Evolutionary conservation across 1,284 basidiomycete species (phyloP), one percentile per base, ranked within the genome.

Genomic region (Marasmius oreades): DNA sequence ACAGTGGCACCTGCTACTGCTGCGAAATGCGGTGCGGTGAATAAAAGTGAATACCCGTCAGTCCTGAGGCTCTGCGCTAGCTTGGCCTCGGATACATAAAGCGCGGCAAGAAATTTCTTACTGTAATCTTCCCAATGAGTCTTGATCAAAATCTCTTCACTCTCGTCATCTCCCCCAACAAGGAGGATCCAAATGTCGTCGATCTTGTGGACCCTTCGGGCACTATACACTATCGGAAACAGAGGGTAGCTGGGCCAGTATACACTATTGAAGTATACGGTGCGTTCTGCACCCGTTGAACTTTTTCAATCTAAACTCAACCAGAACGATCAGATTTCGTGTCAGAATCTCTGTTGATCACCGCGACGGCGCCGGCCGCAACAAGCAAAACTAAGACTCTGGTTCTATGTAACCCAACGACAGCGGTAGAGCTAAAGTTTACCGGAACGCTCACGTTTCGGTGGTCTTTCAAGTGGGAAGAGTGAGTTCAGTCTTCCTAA

Each of bases 131-230:
- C 34, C 22, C 22, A 39, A 90, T 90, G 88, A 89, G 85, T 63
- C 74, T 92, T 50, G 88, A 90, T 66, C 80, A 88, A 68, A 92
- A 92, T 67, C 75, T 92, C 5, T 92, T 92, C 71, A 92, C 90
- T 2, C 81, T 92, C 52, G 72, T 79, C 61, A 70, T 92, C 56
- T 77, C 78, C 0, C 80, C 81, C 6, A 80, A 79, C 64, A 70
- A 81, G 56, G 78, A 84, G 26, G 77, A 85, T 59, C 77, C 80
- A 18, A 74, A 76, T 61, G 77, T 87, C 22, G 68, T 85, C 37
- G 89, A 92, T 67, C 80, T 92, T 46, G 72, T 82, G 14, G 88
- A 90, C 64, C 75, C 80, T 2, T 69, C 77, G 5, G 88, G 85
- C 14, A 78, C 69, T 2, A 67, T 81, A 1, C 82, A 92, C 68